Evolutionary conservation across 2,329 filamentous ascomycete genomes (phyloP), one percentile per base, ranked within the genome.

Genomic region (Chrysoporthe puriensis): DNA sequence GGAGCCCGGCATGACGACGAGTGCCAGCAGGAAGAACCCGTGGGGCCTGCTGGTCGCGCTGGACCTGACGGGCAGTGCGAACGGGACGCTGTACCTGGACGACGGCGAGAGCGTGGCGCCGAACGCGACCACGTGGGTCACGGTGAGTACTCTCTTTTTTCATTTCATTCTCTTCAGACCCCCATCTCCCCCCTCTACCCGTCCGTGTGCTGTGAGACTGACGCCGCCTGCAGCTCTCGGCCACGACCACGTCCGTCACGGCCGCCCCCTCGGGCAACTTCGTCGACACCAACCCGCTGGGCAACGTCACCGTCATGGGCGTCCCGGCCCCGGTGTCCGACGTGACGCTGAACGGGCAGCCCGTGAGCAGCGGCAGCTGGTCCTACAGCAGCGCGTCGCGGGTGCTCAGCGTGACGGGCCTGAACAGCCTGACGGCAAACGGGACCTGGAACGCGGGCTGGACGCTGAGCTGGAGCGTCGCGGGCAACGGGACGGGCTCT

Each of bases 1-100:
- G 72, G 85, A 91, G 74, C 85, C 90, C 0, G 88, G 84, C 0
- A 80, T 91, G 77, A 93, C 91, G 2, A 93, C 90, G 0, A 78
- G 81, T 0, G 87, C 87, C 46, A 86, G 84, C 26, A 83, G 91
- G 46, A 80, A 83, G 61, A 91, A 87, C 60, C 84, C 88, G 0
- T 94, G 91, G 89, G 86, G 85, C 8, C 71, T 94, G 52, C 80
- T 93, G 11, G 85, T 87, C 0, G 89, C 90, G 2, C 83, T 91
- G 0, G 82, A 85, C 70, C 72, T 74, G 1, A 73, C 83, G 18
- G 87, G 88, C 0, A 76, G 77, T 1, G 91, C 91, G 0, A 79
- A 73, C 1, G 91, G 91, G 0, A 76, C 80, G 21, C 77, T 94
- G 42, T 94, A 94, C 74, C 75, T 94, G 8, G 92, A 94, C 72